These are phyloP conservation scores for Capsella bursapastoris DNA, from an alignment of 345 rosid species.

Conservation along the genomic window DNA sequence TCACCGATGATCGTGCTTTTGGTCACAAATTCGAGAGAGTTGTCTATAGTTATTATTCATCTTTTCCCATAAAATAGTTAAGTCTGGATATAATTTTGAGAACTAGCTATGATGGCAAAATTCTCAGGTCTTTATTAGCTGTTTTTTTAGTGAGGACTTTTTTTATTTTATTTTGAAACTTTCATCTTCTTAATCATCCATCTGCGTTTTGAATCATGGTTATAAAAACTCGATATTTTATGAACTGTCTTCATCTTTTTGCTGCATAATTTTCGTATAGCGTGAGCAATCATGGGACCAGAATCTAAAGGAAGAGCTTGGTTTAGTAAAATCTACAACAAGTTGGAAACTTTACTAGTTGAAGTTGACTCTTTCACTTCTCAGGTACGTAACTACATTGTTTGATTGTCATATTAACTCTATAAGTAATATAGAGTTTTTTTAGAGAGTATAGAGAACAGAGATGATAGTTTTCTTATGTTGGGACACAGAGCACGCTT, in stretches of 20 bases:
- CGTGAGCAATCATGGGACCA: constrained; percentile 58
- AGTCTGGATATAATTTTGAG: not conserved
- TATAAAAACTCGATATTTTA: no score
- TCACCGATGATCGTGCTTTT: constrained; percentile 26
- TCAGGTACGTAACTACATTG: constrained; percentile 23
- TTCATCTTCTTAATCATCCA: not conserved
- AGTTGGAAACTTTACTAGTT: constrained; percentile 65
- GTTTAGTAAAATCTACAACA: constrained; percentile 71
- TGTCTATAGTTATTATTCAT: not conserved
- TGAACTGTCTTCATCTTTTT: no score
- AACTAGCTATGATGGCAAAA: not conserved
- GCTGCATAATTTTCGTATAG: constrained; percentile 21
- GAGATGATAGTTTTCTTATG: constrained; percentile 6
- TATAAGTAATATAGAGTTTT: not conserved
- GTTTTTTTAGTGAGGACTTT: constrained; percentile 17
- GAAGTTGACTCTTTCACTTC: constrained; percentile 66
- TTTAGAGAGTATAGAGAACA: not conserved
- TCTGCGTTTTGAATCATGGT: not conserved
- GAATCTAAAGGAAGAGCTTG: constrained; percentile 57
- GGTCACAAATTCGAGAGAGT: constrained; percentile 13
- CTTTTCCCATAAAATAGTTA: not conserved
- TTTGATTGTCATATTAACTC: not conserved
- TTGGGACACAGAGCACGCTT: constrained; percentile 45
- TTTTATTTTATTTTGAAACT: not conserved
- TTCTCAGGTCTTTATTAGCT: constrained; percentile 24